Evolutionary conservation across 23 red algal genomes (phyloP).

Genomic region (Gracilaria vermiculophylla): DNA sequence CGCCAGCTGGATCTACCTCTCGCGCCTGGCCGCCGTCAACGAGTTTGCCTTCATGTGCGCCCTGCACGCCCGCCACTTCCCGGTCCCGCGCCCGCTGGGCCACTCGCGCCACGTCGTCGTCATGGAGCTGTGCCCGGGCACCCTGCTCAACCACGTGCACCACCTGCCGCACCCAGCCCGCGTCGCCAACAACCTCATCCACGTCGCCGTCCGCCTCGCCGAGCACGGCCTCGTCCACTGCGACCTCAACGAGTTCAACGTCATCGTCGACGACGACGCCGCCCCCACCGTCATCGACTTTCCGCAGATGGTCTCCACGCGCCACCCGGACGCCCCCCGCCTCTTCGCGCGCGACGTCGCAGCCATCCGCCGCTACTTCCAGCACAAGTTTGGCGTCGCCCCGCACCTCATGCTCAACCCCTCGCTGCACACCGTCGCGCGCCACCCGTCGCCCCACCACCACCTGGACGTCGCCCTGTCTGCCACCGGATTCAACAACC

Average conservation of each 20-base stretch:
- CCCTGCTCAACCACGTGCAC: constrained; percentile 56
- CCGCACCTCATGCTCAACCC: constrained; percentile 14
- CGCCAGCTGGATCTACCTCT: constrained; percentile 93
- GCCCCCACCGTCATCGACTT: constrained; percentile 91
- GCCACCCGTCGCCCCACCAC: background rate
- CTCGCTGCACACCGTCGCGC: background rate
- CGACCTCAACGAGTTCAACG: constrained; percentile 98
- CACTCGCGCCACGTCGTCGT: constrained; percentile 86
- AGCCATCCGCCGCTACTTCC: constrained; percentile 71
- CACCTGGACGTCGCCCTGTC: constrained; percentile 52
- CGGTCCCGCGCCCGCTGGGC: constrained; percentile 86
- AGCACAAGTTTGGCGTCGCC: constrained; percentile 71
- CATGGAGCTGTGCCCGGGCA: constrained; percentile 74
- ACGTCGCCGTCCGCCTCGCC: constrained; percentile 47
- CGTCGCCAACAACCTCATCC: constrained; percentile 27
- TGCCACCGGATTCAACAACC: constrained; percentile 67
- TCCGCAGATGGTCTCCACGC: constrained; percentile 89
- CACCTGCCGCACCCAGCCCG: constrained; percentile 30
- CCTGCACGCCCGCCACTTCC: constrained; percentile 74
- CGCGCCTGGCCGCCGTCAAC: constrained; percentile 83
- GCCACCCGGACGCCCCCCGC: constrained; percentile 56
- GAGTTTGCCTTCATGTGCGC: constrained; percentile 87
- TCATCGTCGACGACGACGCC: constrained; percentile 74
- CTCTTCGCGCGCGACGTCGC: constrained; percentile 75
- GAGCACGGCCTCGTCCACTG: constrained; percentile 85